Evolutionary conservation across 306 rosid genomes (phyloP).

Genomic region (Arachis stenosperma): DNA sequence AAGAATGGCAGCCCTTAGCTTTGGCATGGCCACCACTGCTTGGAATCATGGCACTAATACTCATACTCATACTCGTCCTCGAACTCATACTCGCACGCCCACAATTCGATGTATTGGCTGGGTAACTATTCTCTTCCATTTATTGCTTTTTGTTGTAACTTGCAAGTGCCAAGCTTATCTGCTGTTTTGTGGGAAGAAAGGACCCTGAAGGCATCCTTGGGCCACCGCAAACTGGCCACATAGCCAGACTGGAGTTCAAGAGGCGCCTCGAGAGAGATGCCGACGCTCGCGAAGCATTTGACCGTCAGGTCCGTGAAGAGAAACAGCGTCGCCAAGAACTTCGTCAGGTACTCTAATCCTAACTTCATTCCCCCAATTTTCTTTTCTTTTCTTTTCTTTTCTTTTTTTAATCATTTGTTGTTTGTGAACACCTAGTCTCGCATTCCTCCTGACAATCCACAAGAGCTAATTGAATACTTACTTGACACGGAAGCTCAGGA

Average conservation of each 20-base stretch:
- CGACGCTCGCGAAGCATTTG: conserved; percentile 79
- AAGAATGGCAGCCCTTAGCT: conserved; percentile 69
- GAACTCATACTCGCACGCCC: conserved; percentile 37
- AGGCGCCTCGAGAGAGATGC: conserved; percentile 76
- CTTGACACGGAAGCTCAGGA: conserved; percentile 94
- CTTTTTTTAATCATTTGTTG: neutral
- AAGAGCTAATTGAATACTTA: conserved; percentile 73
- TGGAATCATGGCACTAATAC: neutral
- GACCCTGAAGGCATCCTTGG: conserved; percentile 89
- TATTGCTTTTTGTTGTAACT: neutral
- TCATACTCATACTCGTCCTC: no score
- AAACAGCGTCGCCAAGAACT: conserved; percentile 75
- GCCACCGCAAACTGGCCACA: conserved; percentile 68
- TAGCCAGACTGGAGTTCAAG: conserved; percentile 69
- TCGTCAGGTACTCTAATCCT: conserved; percentile 53
- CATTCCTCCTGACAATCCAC: conserved; percentile 58
- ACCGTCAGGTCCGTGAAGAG: conserved; percentile 70
- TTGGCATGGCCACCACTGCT: conserved; percentile 57
- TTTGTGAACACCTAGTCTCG: conserved; percentile 55
- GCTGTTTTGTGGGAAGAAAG: conserved; percentile 45
- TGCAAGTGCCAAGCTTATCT: neutral
- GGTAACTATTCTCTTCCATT: conserved; percentile 49
- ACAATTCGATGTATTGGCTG: conserved; percentile 62
- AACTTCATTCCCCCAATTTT: neutral
- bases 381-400: neutral